Base-by-base conservation (phyloP, 208 protist species). In the Crithidia sp. region DNA sequence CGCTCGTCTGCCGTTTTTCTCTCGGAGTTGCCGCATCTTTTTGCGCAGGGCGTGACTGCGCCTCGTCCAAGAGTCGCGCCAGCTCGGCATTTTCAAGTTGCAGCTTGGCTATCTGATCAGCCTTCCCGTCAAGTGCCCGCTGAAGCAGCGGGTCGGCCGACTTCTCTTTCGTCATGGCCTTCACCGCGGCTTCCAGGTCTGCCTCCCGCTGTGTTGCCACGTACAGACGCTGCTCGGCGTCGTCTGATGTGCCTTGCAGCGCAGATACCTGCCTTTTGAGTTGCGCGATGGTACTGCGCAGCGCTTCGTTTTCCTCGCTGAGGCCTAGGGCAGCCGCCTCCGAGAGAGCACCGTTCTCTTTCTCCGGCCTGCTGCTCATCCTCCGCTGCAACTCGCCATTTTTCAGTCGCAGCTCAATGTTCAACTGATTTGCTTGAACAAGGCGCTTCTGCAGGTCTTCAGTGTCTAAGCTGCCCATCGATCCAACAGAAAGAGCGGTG, bases 51-150 rank as follows among this genome's bases (percentile, higher is more conserved):
- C 79, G 52, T 12, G 52, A 36, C n/a, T 75, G 77, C 7, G 43
- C 55, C 71, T 87, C 82, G 12, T 88, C 86, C 9, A 90, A 54
- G 12, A 84, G 58, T 7, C 86, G 76, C 14, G 76, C 45, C 0
- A 88, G 82, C 17, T 84, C 70, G 36, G 86, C 83, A 53, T 90
- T 85, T 58, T 85, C 81, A 3, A 66, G 79, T 12, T 82, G 65
- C 13, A 85, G 68, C 40, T 55, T 74, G 12, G 43, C 60, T 3
- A 82, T 73, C 17, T 67, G 71, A 43, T 79, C 70, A 8, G 47
- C 71, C 61, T 85, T 85, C 7, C 63, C 44, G 6, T 74, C 70
- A 12, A 85, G 61, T 2, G 73, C 14, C 7, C 62, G 72, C 8
- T 76, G 61, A 4, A 85, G 53, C 40, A 73, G 52, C 2, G 76